Conservation (phyloP, 495 filamentous ascomycete genomes). For the Aspergillus kassunensis region DNA sequence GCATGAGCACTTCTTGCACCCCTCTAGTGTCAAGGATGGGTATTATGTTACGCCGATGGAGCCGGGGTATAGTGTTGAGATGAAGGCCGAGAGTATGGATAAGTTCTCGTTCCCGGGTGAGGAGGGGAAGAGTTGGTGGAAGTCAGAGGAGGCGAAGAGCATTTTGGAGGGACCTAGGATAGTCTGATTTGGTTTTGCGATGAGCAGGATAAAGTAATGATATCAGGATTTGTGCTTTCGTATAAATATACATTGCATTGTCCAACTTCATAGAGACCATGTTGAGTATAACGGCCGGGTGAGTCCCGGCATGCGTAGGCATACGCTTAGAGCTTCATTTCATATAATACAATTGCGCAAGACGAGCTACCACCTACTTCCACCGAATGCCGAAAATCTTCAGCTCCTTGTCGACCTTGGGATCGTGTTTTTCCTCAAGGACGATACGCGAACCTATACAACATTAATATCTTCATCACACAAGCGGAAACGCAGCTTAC, state of each 20-base stretch:
- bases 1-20: slow-evolving; percentile 90
- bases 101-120: slow-evolving; percentile 70
- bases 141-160: slow-evolving; percentile 59
- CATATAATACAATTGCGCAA: slow-evolving; percentile 6
- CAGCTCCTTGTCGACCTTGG: slow-evolving; percentile 36
- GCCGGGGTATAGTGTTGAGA: slow-evolving; percentile 87
- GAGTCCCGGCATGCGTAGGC: neutral
- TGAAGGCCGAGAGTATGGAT: slow-evolving; percentile 86
- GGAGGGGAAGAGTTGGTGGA: slow-evolving; percentile 80
- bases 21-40: slow-evolving; percentile 73
- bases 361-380: slow-evolving; percentile 26
- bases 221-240: slow-evolving; percentile 15
- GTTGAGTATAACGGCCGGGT: neutral
- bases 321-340: no score
- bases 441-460: slow-evolving; percentile 38
- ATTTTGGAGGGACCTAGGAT: slow-evolving; percentile 57
- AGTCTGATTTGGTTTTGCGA: slow-evolving; percentile 17
- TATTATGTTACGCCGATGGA: slow-evolving; percentile 82
- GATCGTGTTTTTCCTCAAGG: slow-evolving; percentile 33
- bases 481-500: slow-evolving; percentile 22
- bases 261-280: neutral
- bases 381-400: slow-evolving; percentile 52
- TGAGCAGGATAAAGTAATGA: slow-evolving; percentile 14
- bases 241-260: slow-evolving; percentile 2
- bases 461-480: neutral